A percentile compares a stretch with the other conserved stretches of the same genome.
Evolutionary conservation across 2,329 filamentous ascomycete genomes (phyloP).

Genomic region (Clarireedia hainanense): DNA sequence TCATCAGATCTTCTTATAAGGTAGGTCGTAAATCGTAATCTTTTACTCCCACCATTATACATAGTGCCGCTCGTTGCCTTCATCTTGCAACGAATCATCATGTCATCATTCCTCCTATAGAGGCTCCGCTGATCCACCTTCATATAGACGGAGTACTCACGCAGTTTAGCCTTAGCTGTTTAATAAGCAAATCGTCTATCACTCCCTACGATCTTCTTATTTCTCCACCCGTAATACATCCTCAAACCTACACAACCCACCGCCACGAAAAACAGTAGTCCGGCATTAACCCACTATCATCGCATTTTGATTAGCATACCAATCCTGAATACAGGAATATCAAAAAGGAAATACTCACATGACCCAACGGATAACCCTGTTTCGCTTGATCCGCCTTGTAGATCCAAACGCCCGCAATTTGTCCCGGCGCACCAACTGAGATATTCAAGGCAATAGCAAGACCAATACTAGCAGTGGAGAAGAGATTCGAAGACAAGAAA

Average conservation of each 20-base stretch:
- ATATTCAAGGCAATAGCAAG: constrained; percentile 66
- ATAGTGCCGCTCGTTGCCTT: too few species aligned
- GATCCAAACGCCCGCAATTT: constrained; percentile 68
- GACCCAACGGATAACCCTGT: constrained; percentile 60
- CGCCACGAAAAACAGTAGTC: constrained; percentile 49
- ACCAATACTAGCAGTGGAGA: constrained; percentile 55
- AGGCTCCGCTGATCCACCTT: too few species aligned
- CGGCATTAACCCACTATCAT: constrained; percentile 50
- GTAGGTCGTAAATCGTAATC: too few species aligned
- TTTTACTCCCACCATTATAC: too few species aligned
- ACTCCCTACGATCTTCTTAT: constrained; percentile 21
- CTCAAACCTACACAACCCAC: constrained; percentile 46
- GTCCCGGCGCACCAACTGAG: constrained; percentile 58
- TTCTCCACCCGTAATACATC: constrained; percentile 46
- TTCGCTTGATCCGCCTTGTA: constrained; percentile 56
- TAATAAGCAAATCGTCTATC: constrained; percentile 1
- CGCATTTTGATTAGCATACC: constrained; percentile 7
- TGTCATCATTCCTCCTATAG: too few species aligned
- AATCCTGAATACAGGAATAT: constrained; percentile 51
- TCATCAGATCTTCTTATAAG: too few species aligned
- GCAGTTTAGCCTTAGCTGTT: neutral
- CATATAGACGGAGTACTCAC: neutral
- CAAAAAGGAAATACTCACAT: constrained; percentile 27
- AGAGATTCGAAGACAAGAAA: constrained; percentile 43
- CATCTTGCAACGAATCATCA: too few species aligned